A percentile compares a stretch with the other conserved stretches of the same genome.
Evolutionary conservation across 2,329 filamentous ascomycete species (phyloP).

Genomic region (Cercospora sesami): DNA sequence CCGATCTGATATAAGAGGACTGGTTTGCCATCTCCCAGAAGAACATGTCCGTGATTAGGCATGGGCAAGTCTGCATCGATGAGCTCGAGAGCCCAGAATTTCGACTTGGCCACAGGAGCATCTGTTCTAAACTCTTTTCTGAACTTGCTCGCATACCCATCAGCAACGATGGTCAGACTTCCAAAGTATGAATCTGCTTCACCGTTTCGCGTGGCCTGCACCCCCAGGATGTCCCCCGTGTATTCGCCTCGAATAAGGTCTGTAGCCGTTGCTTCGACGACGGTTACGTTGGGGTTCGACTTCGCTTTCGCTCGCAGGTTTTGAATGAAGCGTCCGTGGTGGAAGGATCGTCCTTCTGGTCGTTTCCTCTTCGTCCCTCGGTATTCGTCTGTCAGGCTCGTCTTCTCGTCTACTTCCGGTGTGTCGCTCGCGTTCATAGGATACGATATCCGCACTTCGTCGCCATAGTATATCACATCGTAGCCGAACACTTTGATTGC

Average conservation of each 20-base stretch:
- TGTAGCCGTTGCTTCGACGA: constrained; percentile 85
- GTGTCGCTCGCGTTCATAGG: constrained; percentile 57
- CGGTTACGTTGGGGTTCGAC: constrained; percentile 76
- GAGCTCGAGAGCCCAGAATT: constrained; percentile 92
- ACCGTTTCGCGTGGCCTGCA: constrained; percentile 69
- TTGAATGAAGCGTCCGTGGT: constrained; percentile 91
- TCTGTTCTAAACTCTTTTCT: constrained; percentile 72
- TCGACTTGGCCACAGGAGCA: constrained; percentile 71
- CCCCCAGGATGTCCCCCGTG: constrained; percentile 74
- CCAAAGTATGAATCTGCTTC: constrained; percentile 77
- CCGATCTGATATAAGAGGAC: constrained; percentile 97
- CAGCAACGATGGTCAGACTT: constrained; percentile 80
- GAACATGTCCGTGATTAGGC: constrained; percentile 78
- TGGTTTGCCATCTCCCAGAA: constrained; percentile 75
- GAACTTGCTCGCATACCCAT: constrained; percentile 92
- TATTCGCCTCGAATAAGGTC: constrained; percentile 70
- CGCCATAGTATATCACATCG: constrained; percentile 77
- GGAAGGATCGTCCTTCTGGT: constrained; percentile 78
- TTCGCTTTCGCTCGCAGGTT: constrained; percentile 74
- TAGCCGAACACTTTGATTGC: constrained; percentile 81
- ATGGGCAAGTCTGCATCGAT: constrained; percentile 79
- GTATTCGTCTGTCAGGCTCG: constrained; percentile 35
- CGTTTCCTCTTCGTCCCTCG: constrained; percentile 44
- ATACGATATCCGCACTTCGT: constrained; percentile 75
- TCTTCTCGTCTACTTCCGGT: constrained; percentile 38